Evolutionary conservation across 768 basidiomycete genomes (phyloP).

Genomic region (Leccinum variicolor): DNA sequence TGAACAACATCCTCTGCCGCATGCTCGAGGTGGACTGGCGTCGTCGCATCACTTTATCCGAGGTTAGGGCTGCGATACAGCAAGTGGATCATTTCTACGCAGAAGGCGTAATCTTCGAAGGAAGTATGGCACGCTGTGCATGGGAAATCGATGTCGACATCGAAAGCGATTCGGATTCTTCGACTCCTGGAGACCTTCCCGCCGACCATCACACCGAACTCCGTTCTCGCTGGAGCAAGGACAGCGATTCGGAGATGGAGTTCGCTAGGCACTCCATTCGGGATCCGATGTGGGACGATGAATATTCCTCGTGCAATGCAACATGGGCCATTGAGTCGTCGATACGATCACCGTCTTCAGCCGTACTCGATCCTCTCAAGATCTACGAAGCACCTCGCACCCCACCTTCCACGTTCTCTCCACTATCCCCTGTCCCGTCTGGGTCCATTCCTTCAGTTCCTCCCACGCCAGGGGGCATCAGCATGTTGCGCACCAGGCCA

Average conservation of each 20-base stretch:
- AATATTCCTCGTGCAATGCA: slow-evolving; percentile 45
- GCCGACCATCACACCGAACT: slow-evolving; percentile 38
- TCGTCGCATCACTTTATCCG: slow-evolving; percentile 43
- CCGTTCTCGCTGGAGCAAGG: slow-evolving; percentile 61
- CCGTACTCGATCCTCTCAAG: slow-evolving; percentile 34
- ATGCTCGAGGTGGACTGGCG: slow-evolving; percentile 72
- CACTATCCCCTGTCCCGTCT: slow-evolving; percentile 37
- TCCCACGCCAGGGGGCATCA: slow-evolving; percentile 53
- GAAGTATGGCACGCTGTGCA: slow-evolving; percentile 72
- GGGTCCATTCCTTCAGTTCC: slow-evolving; percentile 47
- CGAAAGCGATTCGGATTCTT: slow-evolving; percentile 61
- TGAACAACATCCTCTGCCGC: slow-evolving; percentile 70
- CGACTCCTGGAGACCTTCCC: slow-evolving; percentile 39
- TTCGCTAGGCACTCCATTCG: slow-evolving; percentile 27
- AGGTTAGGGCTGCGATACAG: slow-evolving; percentile 54
- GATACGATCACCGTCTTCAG: slow-evolving; percentile 43
- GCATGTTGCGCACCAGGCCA: slow-evolving; percentile 38
- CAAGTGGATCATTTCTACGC: slow-evolving; percentile 65
- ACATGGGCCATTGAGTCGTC: slow-evolving; percentile 56
- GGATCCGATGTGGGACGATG: slow-evolving; percentile 32
- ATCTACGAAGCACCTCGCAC: slow-evolving; percentile 47
- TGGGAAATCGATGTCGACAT: slow-evolving; percentile 73
- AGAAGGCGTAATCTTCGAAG: slow-evolving; percentile 73
- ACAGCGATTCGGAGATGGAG: slow-evolving; percentile 36
- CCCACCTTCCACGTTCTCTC: slow-evolving; percentile 51